Base-by-base conservation (phyloP, 306 rosid species). In the Mucuna pruriens region DNA sequence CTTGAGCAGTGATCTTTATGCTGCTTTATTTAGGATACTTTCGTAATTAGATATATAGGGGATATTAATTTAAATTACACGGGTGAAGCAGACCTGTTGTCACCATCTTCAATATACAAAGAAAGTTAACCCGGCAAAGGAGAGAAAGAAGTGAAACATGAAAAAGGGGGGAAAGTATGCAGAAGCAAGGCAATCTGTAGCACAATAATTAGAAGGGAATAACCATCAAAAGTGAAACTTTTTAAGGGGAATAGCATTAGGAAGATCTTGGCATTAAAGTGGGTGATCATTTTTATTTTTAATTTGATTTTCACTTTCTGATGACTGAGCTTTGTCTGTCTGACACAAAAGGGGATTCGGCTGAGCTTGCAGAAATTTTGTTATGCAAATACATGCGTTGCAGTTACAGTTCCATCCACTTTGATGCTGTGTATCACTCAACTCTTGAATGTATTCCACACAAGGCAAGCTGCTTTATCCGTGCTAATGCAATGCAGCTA, bases 311-410 rank as follows among this genome's bases (percentile, higher is more conserved):
- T 70, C 78, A 55, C 75, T 86, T 88, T 84, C 78, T 61, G 80
- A 83, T 64, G 76, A 90, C 74, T 77, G 49, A 83, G 88, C 81
- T 69, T 85, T 46, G 42, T 45, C 87, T 46, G 42, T 45, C 87
- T 83, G 88, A 83, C 86, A 86, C 69, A 25, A 83, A 69, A 77
- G 79, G 74, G 48, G 80, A 78, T 80, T 77, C 80, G 60, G 76
- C 71, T 71, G 62, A 69, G 13, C 52, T 64, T 9, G 58, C 74
- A 65, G 75, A 75, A 74, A 75, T 60, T 63, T 72, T 70, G 66
- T 46, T 39, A 71, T 48, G 45, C 55, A 66, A 67, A 67, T 36
- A 70, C 42, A 68, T 69, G 76, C 20, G 25, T 70, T 22, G 22
- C 58, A 83, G 74, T 83, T 44, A 74, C 83, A 86, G 81, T 74